Conservation (phyloP, 257 asterid genomes). For the Capsicum chinense region DNA sequence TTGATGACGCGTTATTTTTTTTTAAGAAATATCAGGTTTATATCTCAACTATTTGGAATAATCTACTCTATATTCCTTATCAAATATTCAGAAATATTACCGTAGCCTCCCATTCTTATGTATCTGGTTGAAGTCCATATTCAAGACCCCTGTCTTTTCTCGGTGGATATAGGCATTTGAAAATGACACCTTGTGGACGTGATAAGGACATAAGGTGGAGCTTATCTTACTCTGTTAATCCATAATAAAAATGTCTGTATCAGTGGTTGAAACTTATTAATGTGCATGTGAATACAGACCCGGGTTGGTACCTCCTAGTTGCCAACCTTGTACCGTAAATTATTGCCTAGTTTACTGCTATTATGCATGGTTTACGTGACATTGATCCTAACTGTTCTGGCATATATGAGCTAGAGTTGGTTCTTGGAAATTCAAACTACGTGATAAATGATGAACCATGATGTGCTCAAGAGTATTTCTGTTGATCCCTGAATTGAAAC, state of each 20-base stretch:
- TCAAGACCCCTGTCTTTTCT: neutral
- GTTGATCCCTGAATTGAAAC: neutral
- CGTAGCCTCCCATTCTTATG: neutral
- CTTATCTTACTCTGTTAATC: neutral
- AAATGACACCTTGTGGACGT: neutral
- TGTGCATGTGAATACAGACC: neutral
- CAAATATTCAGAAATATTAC: neutral
- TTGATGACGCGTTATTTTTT: neutral
- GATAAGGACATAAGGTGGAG: neutral
- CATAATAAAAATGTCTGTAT: neutral
- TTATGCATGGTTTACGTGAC: neutral
- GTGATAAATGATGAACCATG: neutral
- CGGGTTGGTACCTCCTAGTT: neutral
- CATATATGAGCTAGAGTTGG: neutral
- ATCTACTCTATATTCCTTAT: neutral
- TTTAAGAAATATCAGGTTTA: conserved; percentile 1
- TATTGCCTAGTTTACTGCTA: neutral
- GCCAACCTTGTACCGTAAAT: neutral
- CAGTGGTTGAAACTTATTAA: neutral
- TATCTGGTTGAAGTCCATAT: neutral
- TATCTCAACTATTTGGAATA: neutral
- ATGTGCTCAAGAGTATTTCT: conserved; percentile 21
- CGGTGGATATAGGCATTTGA: neutral
- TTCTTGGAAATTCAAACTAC: neutral
- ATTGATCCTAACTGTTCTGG: neutral